Evolutionary conservation across 345 rosid genomes (phyloP), one percentile per base, ranked within the genome.

Genomic region (Dimocarpus longan): DNA sequence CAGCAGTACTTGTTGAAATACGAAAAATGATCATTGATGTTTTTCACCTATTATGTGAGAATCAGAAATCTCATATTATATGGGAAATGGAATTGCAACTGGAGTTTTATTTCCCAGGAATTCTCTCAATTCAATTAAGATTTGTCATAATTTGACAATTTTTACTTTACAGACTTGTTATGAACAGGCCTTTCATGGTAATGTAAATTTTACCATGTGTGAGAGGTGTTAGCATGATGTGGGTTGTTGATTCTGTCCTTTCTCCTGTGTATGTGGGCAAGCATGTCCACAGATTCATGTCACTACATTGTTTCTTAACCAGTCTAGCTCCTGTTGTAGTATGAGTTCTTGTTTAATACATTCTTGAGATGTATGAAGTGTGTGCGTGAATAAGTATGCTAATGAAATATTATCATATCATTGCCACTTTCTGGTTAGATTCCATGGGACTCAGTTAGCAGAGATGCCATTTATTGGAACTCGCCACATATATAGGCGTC

Each of bases 401-500:
- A 60, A 67, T 67, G 6, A 24, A 37, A 37, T 48, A 42, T 69
- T 78, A 43, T 68, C 75, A 67, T 82, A 64, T 26, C 22, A 32
- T 26, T 63, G 18, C 21, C 60, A 21, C 11, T 79, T 37, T 6
- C 72, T 73, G 42, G 71, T 64, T 78, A 94, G 98, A 87, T 89
- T 95, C 74, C 98, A 89, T 81, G 98, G 97, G 71, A 87, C 86
- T 71, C 72, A 77, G 74, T 79, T 93, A 73, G 98, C 95, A 83
- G 98, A 95, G 89, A 95, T 95, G 98, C 96, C 97, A 6, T 95
- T 91, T 84, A 91, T 94, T 83, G 98, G 96, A 78, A 93, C 97
- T 52, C 97, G 98, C 11, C 91, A 90, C 80, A 79, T 85, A 62
- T 95, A 93, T 80, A 88, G 97, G 87, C 92, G 89, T 66, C 97